Base-by-base conservation (phyloP, 2,329 filamentous ascomycete genomes). In the Shiraia sp. region DNA sequence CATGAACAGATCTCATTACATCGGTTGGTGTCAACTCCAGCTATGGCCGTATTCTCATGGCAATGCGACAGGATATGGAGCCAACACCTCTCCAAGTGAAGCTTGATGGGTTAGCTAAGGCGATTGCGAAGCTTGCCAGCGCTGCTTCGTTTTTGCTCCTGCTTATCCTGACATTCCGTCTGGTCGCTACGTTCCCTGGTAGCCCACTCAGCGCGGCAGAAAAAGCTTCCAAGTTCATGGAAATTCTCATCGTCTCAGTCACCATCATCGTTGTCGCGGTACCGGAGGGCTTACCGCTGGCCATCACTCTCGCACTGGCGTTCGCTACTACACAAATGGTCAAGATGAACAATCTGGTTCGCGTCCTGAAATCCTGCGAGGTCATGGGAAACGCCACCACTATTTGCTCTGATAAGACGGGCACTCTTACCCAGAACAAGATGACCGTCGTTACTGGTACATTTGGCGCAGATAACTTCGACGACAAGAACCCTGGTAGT, bases 141-240 rank as follows among this genome's bases (percentile, higher is more conserved):
- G 83, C 80, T 46, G 88, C 90, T 34, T 88, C 87, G 51, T 74
- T 93, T 10, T 69, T 91, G 8, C 76, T 96, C 33, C 96, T 96
- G 71, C 77, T 92, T 32, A 86, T 95, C 32, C 77, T 96, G n/a
- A n/a, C n/a, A n/a, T 10, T 82, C 95, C 60, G 91, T 96, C 72
- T 81, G 90, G 59, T 96, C 95, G 63, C 75, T 93, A 7, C 88
- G 84, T 33, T 73, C 81, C 10, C 78, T 96, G 3, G 78, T 79
- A 3, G 58, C 80, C 43, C 50, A 61, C 3, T 72, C 72, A 2
- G 78, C 78, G 0, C 89, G 3, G 83, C 88, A 2, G 68, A 83
- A 38, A 96, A 95, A 72, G 90, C 87, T 8, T 87, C 92, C 59
- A 77, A 78, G 35, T 85, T 85, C 61, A 67, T 85, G 48, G 74